These are phyloP conservation scores for Cicer arietinum DNA, from an alignment of 306 rosid genomes.

Conservation along the genomic window DNA sequence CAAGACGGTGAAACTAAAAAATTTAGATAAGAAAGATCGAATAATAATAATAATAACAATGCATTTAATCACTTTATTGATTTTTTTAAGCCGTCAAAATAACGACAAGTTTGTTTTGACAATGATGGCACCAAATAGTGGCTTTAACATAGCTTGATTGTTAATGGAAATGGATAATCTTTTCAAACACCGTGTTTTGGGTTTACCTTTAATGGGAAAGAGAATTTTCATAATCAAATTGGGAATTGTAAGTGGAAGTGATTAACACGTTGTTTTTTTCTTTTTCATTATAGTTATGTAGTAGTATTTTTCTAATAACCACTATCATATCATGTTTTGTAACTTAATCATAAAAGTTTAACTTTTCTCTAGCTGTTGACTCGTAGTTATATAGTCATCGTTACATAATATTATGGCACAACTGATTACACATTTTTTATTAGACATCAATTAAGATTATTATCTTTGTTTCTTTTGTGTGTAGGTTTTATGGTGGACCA, in stretches of 20 bases:
- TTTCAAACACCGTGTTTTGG: constrained; percentile 41
- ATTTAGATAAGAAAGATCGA: constrained; percentile 8
- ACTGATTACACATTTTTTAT: constrained; percentile 19
- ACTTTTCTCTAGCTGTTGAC: constrained; percentile 14
- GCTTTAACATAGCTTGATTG: constrained; percentile 29
- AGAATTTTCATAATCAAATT: constrained; percentile 54
- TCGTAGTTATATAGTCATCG: constrained; percentile 8
- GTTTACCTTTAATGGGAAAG: constrained; percentile 38
- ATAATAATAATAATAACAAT: neutral
- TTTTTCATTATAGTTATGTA: constrained; percentile 28
- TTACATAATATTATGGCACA: neutral
- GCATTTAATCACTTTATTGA: constrained; percentile 39
- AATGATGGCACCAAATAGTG: constrained; percentile 43
- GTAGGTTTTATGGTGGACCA: no score
- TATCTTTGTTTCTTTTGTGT: no score
- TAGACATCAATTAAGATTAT: neutral
- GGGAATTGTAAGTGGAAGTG: constrained; percentile 52
- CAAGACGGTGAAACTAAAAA: constrained; percentile 37
- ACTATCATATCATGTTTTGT: constrained; percentile 1
- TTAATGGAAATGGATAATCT: constrained; percentile 64
- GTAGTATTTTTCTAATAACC: neutral
- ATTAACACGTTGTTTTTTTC: constrained; percentile 38
- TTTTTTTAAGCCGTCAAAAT: constrained; percentile 46
- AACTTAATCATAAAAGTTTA: constrained; percentile 5
- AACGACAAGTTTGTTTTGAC: constrained; percentile 34